phyloP scores from a whole-genome alignment of 345 rosid genomes.

The Pseudoturritis turrita region DNA sequence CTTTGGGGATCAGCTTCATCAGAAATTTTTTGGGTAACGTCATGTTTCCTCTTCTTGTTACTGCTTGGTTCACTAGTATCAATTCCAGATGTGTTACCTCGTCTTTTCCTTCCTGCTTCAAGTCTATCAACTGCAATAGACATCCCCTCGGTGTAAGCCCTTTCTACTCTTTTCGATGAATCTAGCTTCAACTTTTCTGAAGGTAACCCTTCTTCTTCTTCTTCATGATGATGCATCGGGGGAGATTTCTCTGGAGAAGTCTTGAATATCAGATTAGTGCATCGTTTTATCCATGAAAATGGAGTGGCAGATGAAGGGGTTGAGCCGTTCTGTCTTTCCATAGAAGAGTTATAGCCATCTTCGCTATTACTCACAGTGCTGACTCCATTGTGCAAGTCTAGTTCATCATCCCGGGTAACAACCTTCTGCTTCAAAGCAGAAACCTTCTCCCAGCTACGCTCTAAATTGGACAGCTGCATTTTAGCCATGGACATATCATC shows the following conservation, averaged over 20 bases:
- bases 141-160: constrained; percentile 22
- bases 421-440: constrained; percentile 48
- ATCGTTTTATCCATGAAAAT: constrained; percentile 75
- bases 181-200: constrained; percentile 25
- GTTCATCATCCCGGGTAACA: constrained; percentile 35
- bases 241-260: constrained; percentile 44
- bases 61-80: constrained; percentile 28
- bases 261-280: constrained; percentile 62
- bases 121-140: constrained; percentile 35
- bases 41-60: constrained; percentile 59
- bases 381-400: constrained; percentile 27
- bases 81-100: constrained; percentile 31
- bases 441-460: constrained; percentile 51
- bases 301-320: constrained; percentile 47
- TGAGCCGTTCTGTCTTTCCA: constrained; percentile 31
- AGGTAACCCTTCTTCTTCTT: constrained; percentile 6
- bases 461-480: constrained; percentile 59
- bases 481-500: constrained; percentile 66
- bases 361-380: constrained; percentile 32
- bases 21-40: constrained; percentile 26
- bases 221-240: constrained; percentile 21
- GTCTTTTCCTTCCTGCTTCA: constrained; percentile 58
- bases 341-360: constrained; percentile 40
- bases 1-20: constrained; percentile 34
- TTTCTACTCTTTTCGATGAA: constrained; percentile 37